Evolutionary conservation across 108 stramenopile species (phyloP).

Genomic region (Parmales sp.): DNA sequence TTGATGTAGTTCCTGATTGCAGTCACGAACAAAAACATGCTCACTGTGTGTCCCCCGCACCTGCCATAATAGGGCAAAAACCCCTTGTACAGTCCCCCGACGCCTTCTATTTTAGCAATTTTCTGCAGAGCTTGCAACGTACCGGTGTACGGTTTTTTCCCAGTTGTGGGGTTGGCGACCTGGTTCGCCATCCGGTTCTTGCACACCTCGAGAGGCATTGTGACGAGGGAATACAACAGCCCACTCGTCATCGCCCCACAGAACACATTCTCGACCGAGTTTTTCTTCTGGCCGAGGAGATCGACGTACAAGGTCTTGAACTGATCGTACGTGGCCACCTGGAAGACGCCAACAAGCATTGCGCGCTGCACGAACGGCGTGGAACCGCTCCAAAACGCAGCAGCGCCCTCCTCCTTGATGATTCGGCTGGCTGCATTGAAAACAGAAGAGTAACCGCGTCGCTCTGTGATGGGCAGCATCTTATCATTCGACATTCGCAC

Average conservation of each 20-base stretch:
- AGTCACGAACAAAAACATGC: constrained; percentile 75
- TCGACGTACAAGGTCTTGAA: constrained; percentile 68
- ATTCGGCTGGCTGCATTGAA: constrained; percentile 62
- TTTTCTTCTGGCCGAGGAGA: constrained; percentile 50
- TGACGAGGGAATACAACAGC: constrained; percentile 77
- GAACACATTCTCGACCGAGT: constrained; percentile 77
- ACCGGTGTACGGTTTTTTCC: constrained; percentile 68
- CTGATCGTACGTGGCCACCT: constrained; percentile 87
- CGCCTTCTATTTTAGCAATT: constrained; percentile 60
- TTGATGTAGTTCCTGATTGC: not conserved
- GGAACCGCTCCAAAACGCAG: constrained; percentile 80
- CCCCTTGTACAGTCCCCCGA: constrained; percentile 69
- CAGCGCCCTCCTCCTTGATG: constrained; percentile 65
- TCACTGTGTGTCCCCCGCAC: constrained; percentile 88
- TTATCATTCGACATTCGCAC: constrained; percentile 86
- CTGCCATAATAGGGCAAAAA: constrained; percentile 84
- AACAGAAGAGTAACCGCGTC: constrained; percentile 72
- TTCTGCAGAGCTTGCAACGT: constrained; percentile 65
- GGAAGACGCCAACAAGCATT: constrained; percentile 83
- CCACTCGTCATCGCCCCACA: constrained; percentile 83
- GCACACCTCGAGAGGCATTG: constrained; percentile 85
- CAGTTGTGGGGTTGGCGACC: constrained; percentile 52
- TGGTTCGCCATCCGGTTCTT: constrained; percentile 92
- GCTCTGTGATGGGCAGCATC: constrained; percentile 56
- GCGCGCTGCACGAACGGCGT: constrained; percentile 78